A percentile compares a stretch with the other conserved stretches of the same genome.
Conservation (phyloP, 495 filamentous ascomycete species). For the Massariosphaeria phaeospora region DNA sequence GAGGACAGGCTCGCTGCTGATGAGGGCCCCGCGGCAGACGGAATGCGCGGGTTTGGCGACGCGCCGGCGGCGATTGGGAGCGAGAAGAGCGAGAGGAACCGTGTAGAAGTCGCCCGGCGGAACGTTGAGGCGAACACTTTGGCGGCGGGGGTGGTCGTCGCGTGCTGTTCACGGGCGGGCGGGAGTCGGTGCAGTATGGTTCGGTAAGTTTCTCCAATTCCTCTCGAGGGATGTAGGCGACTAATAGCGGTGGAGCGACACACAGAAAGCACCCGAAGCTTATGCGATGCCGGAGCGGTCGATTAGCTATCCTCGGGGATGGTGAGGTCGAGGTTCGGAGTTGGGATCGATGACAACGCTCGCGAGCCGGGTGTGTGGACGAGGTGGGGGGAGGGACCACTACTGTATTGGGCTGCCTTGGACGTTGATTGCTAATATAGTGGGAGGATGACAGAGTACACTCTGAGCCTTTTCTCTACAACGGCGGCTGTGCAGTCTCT, state of each 20-base stretch:
- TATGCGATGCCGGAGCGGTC: background rate
- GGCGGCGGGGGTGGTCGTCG: conserved; percentile 38
- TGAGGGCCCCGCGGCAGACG: conserved; percentile 38
- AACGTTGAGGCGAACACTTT: conserved; percentile 85
- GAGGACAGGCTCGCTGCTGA: conserved; percentile 38
- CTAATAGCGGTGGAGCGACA: background rate
- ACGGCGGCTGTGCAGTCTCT: too few relatives aligned
- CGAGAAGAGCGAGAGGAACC: conserved; percentile 55
- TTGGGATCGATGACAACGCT: conserved; percentile 9
- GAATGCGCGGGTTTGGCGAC: conserved; percentile 53
- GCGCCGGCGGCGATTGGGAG: conserved; percentile 61
- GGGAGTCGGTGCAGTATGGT: too few relatives aligned
- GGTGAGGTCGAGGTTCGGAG: conserved; percentile 13
- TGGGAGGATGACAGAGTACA: too few relatives aligned
- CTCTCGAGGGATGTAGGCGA: background rate
- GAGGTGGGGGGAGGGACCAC: too few relatives aligned
- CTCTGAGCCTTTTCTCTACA: too few relatives aligned
- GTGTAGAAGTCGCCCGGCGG: conserved; percentile 57
- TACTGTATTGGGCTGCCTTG: too few relatives aligned
- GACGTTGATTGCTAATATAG: too few relatives aligned
- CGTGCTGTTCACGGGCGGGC: background rate
- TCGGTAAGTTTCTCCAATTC: too few relatives aligned
- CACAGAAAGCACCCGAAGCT: conserved; percentile 16
- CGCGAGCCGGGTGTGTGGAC: conserved; percentile 18
- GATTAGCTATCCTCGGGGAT: conserved; percentile 4